Percentiles rank a stretch among this genome's conserved stretches.
Evolutionary conservation across 768 basidiomycete species (phyloP).

Genomic region (Dioszegia aurantiaca): DNA sequence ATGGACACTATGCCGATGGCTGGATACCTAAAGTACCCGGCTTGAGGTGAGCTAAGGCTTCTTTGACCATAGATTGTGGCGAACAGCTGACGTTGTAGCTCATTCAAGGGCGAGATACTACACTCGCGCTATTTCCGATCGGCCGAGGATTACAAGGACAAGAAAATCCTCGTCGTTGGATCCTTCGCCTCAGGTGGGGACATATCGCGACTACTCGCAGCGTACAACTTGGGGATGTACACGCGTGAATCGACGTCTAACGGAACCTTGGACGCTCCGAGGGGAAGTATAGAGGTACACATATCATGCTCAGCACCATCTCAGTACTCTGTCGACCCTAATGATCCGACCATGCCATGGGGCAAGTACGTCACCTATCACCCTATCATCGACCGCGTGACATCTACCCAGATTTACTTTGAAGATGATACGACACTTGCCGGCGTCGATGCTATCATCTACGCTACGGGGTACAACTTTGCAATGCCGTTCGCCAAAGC

Average conservation of each 20-base stretch:
- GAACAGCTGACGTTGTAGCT: constrained; percentile 18
- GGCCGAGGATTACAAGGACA: constrained; percentile 38
- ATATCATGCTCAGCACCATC: constrained; percentile 29
- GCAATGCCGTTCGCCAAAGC: constrained; percentile 48
- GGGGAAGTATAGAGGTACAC: constrained; percentile 35
- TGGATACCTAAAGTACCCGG: constrained; percentile 49
- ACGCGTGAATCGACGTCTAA: constrained; percentile 1
- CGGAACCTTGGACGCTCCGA: too few species aligned
- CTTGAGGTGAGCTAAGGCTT: constrained; percentile 31
- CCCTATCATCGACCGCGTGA: constrained; percentile 28
- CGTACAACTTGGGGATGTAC: constrained; percentile 21
- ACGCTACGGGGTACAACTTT: constrained; percentile 54
- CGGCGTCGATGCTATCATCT: constrained; percentile 52
- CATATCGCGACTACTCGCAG: constrained; percentile 40
- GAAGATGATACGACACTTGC: background rate
- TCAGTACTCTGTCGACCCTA: constrained; percentile 24
- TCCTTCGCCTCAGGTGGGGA: constrained; percentile 54
- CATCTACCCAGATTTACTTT: constrained; percentile 34
- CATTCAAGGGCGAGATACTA: constrained; percentile 43
- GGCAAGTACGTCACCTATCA: constrained; percentile 35
- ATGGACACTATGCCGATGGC: constrained; percentile 52
- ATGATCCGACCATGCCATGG: constrained; percentile 41
- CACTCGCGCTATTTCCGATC: constrained; percentile 52
- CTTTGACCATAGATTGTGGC: background rate
- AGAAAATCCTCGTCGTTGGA: constrained; percentile 53